Evolutionary conservation across 176 grass and related monocot genomes (phyloP).

Genomic region (Microstegium vimineum): DNA sequence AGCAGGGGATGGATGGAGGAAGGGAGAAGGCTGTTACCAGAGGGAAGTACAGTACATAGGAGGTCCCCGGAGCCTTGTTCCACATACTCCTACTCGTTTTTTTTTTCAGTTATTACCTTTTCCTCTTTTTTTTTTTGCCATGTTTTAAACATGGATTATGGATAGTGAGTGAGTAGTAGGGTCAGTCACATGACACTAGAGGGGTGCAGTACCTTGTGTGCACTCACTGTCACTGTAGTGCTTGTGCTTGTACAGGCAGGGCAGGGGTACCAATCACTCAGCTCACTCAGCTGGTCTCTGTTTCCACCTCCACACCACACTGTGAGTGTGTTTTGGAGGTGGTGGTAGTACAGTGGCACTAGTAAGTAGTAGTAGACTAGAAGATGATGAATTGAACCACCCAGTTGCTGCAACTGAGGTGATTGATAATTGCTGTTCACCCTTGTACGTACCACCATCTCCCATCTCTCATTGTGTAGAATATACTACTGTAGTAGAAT

Average conservation of each 20-base stretch:
- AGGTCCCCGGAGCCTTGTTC: conserved; percentile 40
- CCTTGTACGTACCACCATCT: neutral
- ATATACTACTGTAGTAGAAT: too few relatives aligned
- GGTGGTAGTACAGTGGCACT: neutral
- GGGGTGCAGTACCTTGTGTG: too few relatives aligned
- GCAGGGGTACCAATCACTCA: neutral
- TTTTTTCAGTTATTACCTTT: neutral
- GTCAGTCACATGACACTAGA: neutral
- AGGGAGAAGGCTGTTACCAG: conserved; percentile 35
- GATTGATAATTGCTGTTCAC: neutral
- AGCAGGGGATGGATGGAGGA: neutral
- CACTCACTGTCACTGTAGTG: too few relatives aligned
- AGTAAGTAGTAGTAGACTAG: neutral
- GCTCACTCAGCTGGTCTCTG: conserved; percentile 19
- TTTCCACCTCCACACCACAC: neutral
- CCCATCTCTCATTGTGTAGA: neutral
- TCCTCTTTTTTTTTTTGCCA: neutral
- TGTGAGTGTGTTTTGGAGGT: neutral
- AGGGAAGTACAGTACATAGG: conserved; percentile 28
- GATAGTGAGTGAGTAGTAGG: neutral
- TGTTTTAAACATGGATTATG: neutral
- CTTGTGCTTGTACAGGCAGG: too few relatives aligned
- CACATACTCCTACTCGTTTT: neutral
- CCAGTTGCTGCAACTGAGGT: conserved; percentile 47
- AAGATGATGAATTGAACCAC: neutral